Conservation (phyloP, 495 filamentous ascomycete genomes). For the Aspergillus indologenus region DNA sequence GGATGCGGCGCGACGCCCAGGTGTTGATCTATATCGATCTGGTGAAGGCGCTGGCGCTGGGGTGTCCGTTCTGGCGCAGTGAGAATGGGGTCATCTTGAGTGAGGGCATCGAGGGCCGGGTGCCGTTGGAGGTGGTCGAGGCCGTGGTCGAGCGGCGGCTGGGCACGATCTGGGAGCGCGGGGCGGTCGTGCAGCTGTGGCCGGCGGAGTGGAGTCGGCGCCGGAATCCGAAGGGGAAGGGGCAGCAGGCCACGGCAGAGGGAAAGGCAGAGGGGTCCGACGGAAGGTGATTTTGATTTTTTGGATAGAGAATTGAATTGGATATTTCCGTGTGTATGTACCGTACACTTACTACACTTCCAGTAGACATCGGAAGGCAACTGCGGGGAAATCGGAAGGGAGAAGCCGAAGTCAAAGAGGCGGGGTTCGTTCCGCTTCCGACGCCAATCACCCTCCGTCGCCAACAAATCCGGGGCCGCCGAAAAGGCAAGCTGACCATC, state of each 20-base stretch:
- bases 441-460: not conserved
- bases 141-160: slow-evolving; percentile 55
- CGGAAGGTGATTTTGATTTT: slow-evolving; percentile 17
- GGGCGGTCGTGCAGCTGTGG: slow-evolving; percentile 54
- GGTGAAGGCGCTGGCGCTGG: slow-evolving; percentile 56
- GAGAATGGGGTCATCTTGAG: slow-evolving; percentile 74
- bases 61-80: slow-evolving; percentile 78
- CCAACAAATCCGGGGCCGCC: slow-evolving; percentile 5
- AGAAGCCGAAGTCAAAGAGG: not conserved
- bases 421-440: not conserved
- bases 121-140: slow-evolving; percentile 43
- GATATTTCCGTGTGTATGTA: too few species aligned
- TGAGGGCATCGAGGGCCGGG: slow-evolving; percentile 38
- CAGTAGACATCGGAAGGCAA: slow-evolving; percentile 2
- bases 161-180: slow-evolving; percentile 64
- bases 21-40: slow-evolving; percentile 80
- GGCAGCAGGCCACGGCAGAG: too few species aligned
- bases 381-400: slow-evolving; percentile 6
- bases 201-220: slow-evolving; percentile 31
- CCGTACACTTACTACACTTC: too few species aligned
- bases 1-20: slow-evolving; percentile 78
- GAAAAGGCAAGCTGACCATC: slow-evolving; percentile 6
- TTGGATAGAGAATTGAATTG: too few species aligned
- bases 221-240: slow-evolving; percentile 35
- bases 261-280: too few species aligned